These are phyloP conservation scores for Cytospora chrysosperma DNA, from an alignment of 2,329 filamentous ascomycete species.

Conservation along the genomic window DNA sequence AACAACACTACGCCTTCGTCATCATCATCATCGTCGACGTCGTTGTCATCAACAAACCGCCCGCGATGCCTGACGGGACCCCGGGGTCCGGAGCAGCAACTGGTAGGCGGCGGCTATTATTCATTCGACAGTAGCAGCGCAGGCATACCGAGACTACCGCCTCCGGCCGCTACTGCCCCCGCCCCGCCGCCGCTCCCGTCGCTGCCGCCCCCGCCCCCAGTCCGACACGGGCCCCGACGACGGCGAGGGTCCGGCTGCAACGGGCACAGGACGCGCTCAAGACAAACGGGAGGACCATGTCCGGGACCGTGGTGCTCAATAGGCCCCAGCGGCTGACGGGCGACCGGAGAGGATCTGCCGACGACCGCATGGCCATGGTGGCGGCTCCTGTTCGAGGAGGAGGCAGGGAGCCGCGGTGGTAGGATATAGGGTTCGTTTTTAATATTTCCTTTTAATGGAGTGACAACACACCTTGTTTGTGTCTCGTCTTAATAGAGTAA, in stretches of 20 bases:
- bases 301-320: conserved; percentile 11
- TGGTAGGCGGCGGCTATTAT: background rate
- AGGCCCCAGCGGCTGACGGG: conserved; percentile 9
- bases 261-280: conserved; percentile 21
- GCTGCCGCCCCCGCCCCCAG: background rate
- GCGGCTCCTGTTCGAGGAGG: background rate
- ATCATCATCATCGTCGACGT: no score
- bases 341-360: background rate
- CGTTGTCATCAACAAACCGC: background rate
- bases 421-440: conserved; percentile 12
- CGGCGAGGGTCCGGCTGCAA: conserved; percentile 13
- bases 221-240: conserved; percentile 6
- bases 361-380: background rate
- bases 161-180: background rate
- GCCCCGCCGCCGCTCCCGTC: background rate
- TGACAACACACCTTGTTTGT: background rate
- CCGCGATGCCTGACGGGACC: background rate
- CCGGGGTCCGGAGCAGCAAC: background rate
- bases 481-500: background rate
- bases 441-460: conserved; percentile 10
- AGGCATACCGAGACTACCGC: conserved; percentile 5
- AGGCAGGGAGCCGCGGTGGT: background rate
- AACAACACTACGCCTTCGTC: no score
- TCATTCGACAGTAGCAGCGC: background rate
- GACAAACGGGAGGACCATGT: conserved; percentile 3